Conservation (phyloP, 768 basidiomycete genomes). For the Rhizopogon sp. region DNA sequence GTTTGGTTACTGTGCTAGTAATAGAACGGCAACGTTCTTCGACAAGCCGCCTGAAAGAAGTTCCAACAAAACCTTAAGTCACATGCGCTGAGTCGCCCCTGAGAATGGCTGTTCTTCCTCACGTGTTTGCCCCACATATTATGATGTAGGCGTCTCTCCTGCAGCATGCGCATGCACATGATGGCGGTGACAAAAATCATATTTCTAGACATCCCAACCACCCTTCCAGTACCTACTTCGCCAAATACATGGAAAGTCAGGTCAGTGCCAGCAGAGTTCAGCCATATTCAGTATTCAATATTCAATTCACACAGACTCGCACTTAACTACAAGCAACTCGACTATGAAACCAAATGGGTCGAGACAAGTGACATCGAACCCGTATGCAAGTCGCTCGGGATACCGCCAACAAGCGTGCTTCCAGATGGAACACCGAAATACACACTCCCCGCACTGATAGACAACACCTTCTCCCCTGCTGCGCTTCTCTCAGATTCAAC, state of each 20-base stretch:
- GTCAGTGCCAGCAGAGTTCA: not conserved
- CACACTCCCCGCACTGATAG: conserved; percentile 29
- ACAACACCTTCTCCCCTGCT: conserved; percentile 14
- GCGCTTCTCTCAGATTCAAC: conserved; percentile 29
- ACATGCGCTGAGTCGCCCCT: no score
- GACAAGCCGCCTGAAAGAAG: no score
- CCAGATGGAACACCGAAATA: conserved; percentile 23
- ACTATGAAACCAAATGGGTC: conserved; percentile 24
- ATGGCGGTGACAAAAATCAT: conserved; percentile 9
- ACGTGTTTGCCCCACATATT: no score
- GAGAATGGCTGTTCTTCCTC: no score
- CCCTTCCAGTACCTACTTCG: conserved; percentile 4
- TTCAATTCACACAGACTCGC: conserved; percentile 8
- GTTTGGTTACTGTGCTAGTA: no score
- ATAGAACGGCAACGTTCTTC: no score
- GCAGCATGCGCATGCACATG: no score
- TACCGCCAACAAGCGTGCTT: conserved; percentile 22
- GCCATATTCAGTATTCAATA: not conserved
- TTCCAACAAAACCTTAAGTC: no score
- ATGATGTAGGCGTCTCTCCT: no score
- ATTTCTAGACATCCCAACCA: conserved; percentile 7
- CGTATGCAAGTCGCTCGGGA: conserved; percentile 18
- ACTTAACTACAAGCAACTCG: conserved; percentile 25
- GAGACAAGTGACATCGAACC: conserved; percentile 21
- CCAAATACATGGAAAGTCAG: conserved; percentile 11